Percentiles rank a stretch among this genome's conserved stretches.
phyloP scores from a whole-genome alignment of 2,329 filamentous ascomycete species.

The Sporothrix pseudoabietina region DNA sequence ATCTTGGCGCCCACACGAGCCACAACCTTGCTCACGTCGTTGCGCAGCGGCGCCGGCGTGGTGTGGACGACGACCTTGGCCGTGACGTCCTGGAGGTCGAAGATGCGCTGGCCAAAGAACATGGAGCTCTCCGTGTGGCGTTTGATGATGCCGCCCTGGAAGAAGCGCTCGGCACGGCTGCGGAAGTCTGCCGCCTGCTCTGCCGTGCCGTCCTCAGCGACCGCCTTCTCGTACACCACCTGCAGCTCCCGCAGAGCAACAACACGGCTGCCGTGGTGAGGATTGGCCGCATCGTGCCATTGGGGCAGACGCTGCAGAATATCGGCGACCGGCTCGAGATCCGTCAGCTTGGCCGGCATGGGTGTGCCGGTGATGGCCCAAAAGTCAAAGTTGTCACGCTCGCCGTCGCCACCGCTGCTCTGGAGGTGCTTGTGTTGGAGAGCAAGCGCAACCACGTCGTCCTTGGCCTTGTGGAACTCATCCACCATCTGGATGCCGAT shows the following conservation, averaged over 20 bases:
- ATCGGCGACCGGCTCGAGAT: constrained; percentile 32
- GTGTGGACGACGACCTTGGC: constrained; percentile 32
- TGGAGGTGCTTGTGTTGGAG: constrained; percentile 33
- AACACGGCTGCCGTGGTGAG: constrained; percentile 31
- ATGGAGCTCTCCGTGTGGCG: constrained; percentile 35
- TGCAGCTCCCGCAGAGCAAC: constrained; percentile 32
- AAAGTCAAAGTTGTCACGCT: constrained; percentile 33
- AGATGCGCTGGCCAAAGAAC: constrained; percentile 35
- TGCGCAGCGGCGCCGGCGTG: constrained; percentile 41
- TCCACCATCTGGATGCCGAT: constrained; percentile 37
- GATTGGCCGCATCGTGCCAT: constrained; percentile 31
- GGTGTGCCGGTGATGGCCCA: constrained; percentile 37
- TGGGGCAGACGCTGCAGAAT: constrained; percentile 33
- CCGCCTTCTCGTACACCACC: constrained; percentile 33
- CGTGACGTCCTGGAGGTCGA: constrained; percentile 33
- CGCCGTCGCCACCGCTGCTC: neutral
- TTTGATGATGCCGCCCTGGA: constrained; percentile 33
- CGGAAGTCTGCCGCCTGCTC: constrained; percentile 32
- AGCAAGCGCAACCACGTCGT: constrained; percentile 30
- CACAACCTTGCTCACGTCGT: constrained; percentile 41
- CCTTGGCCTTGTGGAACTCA: constrained; percentile 36
- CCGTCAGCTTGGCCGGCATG: constrained; percentile 33
- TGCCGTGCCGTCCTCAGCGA: constrained; percentile 33
- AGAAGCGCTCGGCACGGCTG: constrained; percentile 31
- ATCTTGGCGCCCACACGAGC: constrained; percentile 36